Conservation (phyloP, 495 filamentous ascomycete genomes). For the Emericellopsis terricola region DNA sequence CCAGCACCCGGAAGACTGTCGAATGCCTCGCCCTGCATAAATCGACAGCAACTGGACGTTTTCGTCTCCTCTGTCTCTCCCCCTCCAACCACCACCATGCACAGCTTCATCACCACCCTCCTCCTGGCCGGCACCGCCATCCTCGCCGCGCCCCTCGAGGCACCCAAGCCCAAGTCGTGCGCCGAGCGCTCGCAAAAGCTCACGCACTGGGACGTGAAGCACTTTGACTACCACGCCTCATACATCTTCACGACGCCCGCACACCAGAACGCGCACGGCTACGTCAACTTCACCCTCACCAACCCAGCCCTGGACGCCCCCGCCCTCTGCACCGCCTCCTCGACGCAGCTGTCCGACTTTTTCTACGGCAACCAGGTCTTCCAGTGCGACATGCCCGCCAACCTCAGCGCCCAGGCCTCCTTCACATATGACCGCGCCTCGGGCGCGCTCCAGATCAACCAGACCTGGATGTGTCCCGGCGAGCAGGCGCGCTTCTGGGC, state of each 20-base stretch:
- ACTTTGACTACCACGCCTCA: slow-evolving; percentile 19
- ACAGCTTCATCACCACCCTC: background rate
- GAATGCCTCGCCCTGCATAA: too few relatives aligned
- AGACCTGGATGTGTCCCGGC: slow-evolving; percentile 23
- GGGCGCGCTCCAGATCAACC: slow-evolving; percentile 17
- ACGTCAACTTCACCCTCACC: slow-evolving; percentile 22
- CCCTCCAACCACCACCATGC: background rate
- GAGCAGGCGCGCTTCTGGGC: slow-evolving; percentile 17
- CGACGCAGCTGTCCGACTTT: slow-evolving; percentile 21
- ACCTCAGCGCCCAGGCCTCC: slow-evolving; percentile 6
- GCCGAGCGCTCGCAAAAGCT: background rate
- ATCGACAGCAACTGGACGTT: too few relatives aligned
- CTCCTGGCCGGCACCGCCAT: slow-evolving; percentile 2
- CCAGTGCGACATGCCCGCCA: slow-evolving; percentile 12
- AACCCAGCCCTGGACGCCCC: slow-evolving; percentile 18
- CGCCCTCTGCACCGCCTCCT: slow-evolving; percentile 16
- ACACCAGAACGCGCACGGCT: slow-evolving; percentile 24
- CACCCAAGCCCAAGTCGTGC: background rate
- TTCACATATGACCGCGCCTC: slow-evolving; percentile 18
- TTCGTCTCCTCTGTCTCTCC: too few relatives aligned
- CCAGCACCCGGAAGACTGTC: too few relatives aligned
- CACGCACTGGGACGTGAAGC: slow-evolving; percentile 11
- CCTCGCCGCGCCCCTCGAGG: too few relatives aligned
- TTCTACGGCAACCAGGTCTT: slow-evolving; percentile 24
- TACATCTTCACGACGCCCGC: slow-evolving; percentile 24